Percentiles rank a stretch among this genome's conserved stretches.
Conservation (phyloP, 257 asterid genomes). For the Knoxia roxburghii region DNA sequence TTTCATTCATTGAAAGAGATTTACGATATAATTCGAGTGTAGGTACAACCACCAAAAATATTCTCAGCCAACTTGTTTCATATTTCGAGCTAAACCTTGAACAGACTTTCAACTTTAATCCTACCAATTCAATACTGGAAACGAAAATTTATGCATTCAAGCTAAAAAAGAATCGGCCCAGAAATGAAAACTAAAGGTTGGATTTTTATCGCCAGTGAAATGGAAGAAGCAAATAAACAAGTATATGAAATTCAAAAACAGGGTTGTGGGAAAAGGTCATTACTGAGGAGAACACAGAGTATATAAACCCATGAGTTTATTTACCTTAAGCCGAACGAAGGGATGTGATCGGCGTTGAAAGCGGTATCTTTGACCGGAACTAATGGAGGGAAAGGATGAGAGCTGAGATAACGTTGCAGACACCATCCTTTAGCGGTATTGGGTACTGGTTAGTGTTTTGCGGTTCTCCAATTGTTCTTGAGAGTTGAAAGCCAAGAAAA, state of each 20-base stretch:
- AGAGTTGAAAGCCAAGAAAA: too few relatives aligned
- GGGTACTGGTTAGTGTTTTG: too few relatives aligned
- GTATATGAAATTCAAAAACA: too few relatives aligned
- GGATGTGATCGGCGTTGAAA: conserved; percentile 17
- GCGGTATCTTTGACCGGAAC: conserved; percentile 10
- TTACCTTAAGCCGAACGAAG: conserved; percentile 23
- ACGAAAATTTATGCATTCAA: neutral
- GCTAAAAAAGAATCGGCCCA: neutral
- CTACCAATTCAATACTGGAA: neutral
- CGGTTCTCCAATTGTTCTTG: neutral
- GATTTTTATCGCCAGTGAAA: neutral
- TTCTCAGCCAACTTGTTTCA: too few relatives aligned
- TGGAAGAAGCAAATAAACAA: neutral
- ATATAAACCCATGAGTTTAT: too few relatives aligned
- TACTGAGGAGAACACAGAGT: neutral
- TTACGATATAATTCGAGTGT: too few relatives aligned
- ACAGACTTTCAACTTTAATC: too few relatives aligned
- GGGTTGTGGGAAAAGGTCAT: too few relatives aligned
- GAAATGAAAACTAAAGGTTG: neutral
- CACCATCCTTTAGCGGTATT: too few relatives aligned
- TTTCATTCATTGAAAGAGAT: too few relatives aligned
- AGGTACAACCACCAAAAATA: too few relatives aligned
- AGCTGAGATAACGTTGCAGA: conserved; percentile 29
- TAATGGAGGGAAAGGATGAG: conserved; percentile 26
- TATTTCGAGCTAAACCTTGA: too few relatives aligned